Evolutionary conservation across 768 basidiomycete genomes (phyloP).

Genomic region (Tricholoma sp.): DNA sequence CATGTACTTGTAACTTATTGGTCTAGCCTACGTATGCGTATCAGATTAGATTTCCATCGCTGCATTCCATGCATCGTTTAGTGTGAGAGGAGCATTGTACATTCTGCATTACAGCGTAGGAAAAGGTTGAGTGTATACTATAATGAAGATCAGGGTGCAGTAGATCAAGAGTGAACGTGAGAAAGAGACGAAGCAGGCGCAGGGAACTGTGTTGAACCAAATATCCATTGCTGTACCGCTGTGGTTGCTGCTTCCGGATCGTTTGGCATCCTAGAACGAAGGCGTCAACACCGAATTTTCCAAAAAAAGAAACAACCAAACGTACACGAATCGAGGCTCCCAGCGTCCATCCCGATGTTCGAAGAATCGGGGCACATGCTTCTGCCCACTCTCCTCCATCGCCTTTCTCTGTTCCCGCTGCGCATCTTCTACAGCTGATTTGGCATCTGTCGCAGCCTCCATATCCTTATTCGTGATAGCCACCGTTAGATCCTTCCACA

Average conservation of each 20-base stretch:
- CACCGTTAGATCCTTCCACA: constrained; percentile 81
- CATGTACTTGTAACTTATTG: neutral
- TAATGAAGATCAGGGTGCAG: constrained; percentile 6
- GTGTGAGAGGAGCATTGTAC: neutral
- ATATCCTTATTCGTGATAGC: constrained; percentile 89
- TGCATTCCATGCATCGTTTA: neutral
- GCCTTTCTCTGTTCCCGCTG: constrained; percentile 77
- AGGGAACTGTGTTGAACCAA: constrained; percentile 23
- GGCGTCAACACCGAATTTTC: neutral
- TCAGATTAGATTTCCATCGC: neutral
- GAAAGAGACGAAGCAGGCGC: neutral
- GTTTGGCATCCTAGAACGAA: constrained; percentile 54
- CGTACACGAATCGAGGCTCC: constrained; percentile 74
- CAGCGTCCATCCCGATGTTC: constrained; percentile 70
- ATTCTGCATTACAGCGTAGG: constrained; percentile 3
- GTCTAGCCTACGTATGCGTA: neutral
- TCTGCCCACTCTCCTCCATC: constrained; percentile 69
- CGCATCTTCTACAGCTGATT: constrained; percentile 85
- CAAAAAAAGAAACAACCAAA: constrained; percentile 9
- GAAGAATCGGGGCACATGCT: constrained; percentile 79
- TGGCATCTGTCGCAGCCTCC: constrained; percentile 90
- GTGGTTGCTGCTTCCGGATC: constrained; percentile 61
- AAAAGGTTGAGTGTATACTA: neutral
- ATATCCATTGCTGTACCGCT: constrained; percentile 81
- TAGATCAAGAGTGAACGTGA: neutral